These are phyloP conservation scores for Populus hybrid DNA, from an alignment of 441 rosid species.

Conservation along the genomic window DNA sequence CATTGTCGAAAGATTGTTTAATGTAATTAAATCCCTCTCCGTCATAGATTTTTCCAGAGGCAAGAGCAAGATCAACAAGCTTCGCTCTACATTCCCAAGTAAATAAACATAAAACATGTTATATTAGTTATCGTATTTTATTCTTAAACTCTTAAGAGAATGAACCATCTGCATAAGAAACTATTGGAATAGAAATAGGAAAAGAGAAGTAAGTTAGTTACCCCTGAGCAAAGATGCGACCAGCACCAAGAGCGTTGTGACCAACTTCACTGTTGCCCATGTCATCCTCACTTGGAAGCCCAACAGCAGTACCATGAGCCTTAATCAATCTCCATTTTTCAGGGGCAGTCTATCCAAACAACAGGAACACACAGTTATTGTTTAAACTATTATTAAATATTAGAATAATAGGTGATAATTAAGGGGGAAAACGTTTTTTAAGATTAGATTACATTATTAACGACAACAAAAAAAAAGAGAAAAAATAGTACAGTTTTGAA, in stretches of 20 bases:
- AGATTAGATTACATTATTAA: neutral
- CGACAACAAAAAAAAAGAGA: neutral
- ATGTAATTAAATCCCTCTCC: conserved; percentile 87
- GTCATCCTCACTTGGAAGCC: conserved; percentile 95
- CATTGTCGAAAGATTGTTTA: conserved; percentile 50
- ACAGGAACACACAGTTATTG: neutral
- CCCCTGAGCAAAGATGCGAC: conserved; percentile 95
- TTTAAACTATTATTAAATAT: no score
- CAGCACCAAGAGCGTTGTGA: conserved; percentile 98
- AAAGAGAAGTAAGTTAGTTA: conserved; percentile 15
- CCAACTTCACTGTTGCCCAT: conserved; percentile 99
- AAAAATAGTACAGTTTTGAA: conserved; percentile 61
- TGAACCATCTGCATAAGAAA: neutral
- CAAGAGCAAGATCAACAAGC: conserved; percentile 92
- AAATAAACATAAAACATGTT: neutral
- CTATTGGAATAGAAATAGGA: neutral
- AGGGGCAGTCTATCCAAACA: conserved; percentile 51
- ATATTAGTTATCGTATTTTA: no score
- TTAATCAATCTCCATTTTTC: conserved; percentile 80
- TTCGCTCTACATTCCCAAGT: conserved; percentile 60
- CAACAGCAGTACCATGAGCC: conserved; percentile 93
- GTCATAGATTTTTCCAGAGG: conserved; percentile 75
- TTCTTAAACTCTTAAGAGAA: neutral
- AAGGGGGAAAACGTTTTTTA: neutral
- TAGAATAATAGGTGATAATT: neutral